Evolutionary conservation across 1,284 basidiomycete genomes (phyloP), one percentile per base, ranked within the genome.

Genomic region (Leccinum fuscescens): DNA sequence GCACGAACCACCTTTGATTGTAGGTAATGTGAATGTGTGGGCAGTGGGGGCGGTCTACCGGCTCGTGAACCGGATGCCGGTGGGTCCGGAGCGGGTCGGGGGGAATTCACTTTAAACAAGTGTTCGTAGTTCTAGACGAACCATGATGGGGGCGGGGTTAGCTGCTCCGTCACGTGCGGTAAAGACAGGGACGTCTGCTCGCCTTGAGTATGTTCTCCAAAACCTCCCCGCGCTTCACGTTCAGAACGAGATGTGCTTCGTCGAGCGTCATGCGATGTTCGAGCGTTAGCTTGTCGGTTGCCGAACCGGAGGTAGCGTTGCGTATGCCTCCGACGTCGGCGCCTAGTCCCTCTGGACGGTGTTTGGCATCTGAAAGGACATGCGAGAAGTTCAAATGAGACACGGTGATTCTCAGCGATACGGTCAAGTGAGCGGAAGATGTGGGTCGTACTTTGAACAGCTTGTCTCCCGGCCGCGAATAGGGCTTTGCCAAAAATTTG

Each of bases 1-100:
- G 97, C 96, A 54, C 96, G 86, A 52, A 95, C 88, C 20, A 99
- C 92, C 79, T 99, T 99, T 60, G 93, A 96, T 74, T 98, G 96
- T 27, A 99, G 82, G 78, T 99, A 99, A 76, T 94, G 92, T 37
- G 92, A 93, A 74, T 93, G 77, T 49, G 77, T 73, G n/a, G 82
- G 81, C 29, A 77, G 72, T n/a, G 75, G 66, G 12, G 75, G 68
- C 24, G 72, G 73, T 69, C 78, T 80, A 15, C 78, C 72, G 17
- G 69, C 62, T 60, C 65, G 66, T 56, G 71, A 33, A 33, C 72
- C 64, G 4, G 72, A 55, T 54, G 67, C 59, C 15, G 78, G 66
- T 51, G 78, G 65, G 7, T 82, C 77, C 67, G 85, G 80, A 49
- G 82, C 76, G 53, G 85, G 80, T n/a, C 83, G 83, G 7, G 88